phyloP scores from a whole-genome alignment of 2,329 filamentous ascomycete genomes.

The Penicillium sp. region DNA sequence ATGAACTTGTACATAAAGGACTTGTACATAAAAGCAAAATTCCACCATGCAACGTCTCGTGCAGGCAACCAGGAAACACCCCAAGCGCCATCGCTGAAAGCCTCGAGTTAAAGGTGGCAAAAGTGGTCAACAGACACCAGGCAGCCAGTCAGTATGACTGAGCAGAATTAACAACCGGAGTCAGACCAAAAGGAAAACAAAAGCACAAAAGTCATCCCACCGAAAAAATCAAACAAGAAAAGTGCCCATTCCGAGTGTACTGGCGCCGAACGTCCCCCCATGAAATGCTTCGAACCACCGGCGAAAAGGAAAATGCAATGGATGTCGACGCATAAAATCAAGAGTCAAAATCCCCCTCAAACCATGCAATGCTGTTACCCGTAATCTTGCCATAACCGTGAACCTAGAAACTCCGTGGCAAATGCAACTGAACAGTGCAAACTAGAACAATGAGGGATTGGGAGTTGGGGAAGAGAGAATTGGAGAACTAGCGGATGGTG shows the following conservation, averaged over 20 bases:
- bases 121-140: background rate
- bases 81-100: slow-evolving; percentile 34
- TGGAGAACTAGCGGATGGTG: slow-evolving; percentile 59
- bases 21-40: slow-evolving; percentile 15
- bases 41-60: slow-evolving; percentile 22
- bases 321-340: slow-evolving; percentile 29
- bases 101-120: slow-evolving; percentile 14
- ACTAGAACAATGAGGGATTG: slow-evolving; percentile 7
- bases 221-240: background rate
- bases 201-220: slow-evolving; percentile 9
- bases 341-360: slow-evolving; percentile 18
- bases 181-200: slow-evolving; percentile 5
- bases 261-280: slow-evolving; percentile 14
- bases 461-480: background rate
- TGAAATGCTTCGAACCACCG: slow-evolving; percentile 24
- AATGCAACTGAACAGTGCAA: slow-evolving; percentile 32
- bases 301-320: slow-evolving; percentile 27
- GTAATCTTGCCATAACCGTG: slow-evolving; percentile 14
- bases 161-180: background rate
- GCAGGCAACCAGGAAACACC: slow-evolving; percentile 27
- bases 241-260: background rate
- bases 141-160: background rate
- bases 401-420: slow-evolving; percentile 35
- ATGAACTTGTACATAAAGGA: slow-evolving; percentile 19
- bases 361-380: slow-evolving; percentile 26